phyloP scores from a whole-genome alignment of 2,329 filamentous ascomycete species.

The Claviceps humidiphila region DNA sequence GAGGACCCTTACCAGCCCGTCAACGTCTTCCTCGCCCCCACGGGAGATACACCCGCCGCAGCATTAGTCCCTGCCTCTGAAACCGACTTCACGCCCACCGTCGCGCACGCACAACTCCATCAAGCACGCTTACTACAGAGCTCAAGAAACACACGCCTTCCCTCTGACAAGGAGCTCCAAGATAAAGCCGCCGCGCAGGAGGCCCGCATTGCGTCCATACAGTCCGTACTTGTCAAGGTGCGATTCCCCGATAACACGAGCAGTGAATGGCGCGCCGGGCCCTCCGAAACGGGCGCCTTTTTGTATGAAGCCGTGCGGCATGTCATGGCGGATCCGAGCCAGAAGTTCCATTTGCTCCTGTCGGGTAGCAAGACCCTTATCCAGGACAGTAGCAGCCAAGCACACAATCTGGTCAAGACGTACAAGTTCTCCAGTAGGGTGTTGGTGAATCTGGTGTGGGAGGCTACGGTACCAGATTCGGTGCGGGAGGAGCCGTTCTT shows the following conservation, averaged over 20 bases:
- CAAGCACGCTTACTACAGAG: conserved; percentile 51
- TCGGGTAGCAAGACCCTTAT: conserved; percentile 40
- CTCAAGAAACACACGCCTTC: conserved; percentile 61
- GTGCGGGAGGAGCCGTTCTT: conserved; percentile 46
- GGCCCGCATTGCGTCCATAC: conserved; percentile 51
- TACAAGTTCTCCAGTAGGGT: conserved; percentile 59
- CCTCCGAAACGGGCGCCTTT: conserved; percentile 52
- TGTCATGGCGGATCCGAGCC: conserved; percentile 50
- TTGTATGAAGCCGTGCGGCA: conserved; percentile 63
- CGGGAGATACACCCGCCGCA: conserved; percentile 60
- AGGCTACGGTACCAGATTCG: conserved; percentile 42
- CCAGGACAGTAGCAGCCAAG: conserved; percentile 30
- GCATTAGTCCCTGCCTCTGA: conserved; percentile 55
- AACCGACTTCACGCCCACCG: conserved; percentile 61
- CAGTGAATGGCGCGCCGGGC: conserved; percentile 57
- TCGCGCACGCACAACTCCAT: conserved; percentile 62
- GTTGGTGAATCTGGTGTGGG: conserved; percentile 66
- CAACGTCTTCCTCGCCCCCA: conserved; percentile 66
- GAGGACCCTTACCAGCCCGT: conserved; percentile 37
- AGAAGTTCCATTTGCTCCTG: conserved; percentile 61
- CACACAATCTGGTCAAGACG: conserved; percentile 53
- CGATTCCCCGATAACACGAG: conserved; percentile 80
- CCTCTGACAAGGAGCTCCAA: conserved; percentile 70
- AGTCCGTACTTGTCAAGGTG: conserved; percentile 61
- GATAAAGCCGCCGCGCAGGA: conserved; percentile 53